Conservation (phyloP, 805 yeast species). For the Schwanniomyces sp. region DNA sequence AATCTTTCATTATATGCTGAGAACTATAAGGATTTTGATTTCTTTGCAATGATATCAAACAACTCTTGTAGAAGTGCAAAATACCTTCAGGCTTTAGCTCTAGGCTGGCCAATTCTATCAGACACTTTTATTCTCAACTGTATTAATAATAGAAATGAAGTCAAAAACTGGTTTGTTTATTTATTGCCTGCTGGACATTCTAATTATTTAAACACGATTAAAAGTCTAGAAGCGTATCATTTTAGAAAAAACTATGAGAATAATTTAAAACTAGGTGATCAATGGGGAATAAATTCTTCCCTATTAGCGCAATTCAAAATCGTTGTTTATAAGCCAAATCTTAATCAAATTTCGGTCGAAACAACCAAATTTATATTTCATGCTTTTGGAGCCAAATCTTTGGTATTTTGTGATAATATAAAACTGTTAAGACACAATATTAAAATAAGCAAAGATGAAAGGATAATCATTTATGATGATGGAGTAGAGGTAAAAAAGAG, state of each 20-base stretch:
- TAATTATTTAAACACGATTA: slow-evolving; percentile 37
- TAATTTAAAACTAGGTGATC: slow-evolving; percentile 34
- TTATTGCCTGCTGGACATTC: slow-evolving; percentile 75
- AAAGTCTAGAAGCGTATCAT: slow-evolving; percentile 48
- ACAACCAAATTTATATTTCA: slow-evolving; percentile 45
- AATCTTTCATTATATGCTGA: slow-evolving; percentile 8
- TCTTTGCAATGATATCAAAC: slow-evolving; percentile 67
- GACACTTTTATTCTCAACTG: slow-evolving; percentile 56
- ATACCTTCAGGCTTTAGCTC: slow-evolving; percentile 70
- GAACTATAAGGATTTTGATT: slow-evolving; percentile 28
- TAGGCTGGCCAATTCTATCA: slow-evolving; percentile 85
- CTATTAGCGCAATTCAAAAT: slow-evolving; percentile 33
- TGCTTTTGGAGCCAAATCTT: slow-evolving; percentile 43
- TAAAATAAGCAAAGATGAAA: background rate
- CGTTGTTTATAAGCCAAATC: slow-evolving; percentile 32
- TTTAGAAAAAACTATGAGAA: slow-evolving; percentile 40
- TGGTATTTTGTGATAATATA: slow-evolving; percentile 5
- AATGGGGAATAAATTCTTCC: slow-evolving; percentile 38
- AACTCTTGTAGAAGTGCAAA: slow-evolving; percentile 66
- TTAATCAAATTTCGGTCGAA: slow-evolving; percentile 25
- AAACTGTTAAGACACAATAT: background rate
- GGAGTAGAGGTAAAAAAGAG: slow-evolving; percentile 5
- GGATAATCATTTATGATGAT: slow-evolving; percentile 28
- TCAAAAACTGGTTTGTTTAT: slow-evolving; percentile 50
- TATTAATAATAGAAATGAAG: slow-evolving; percentile 22